Evolutionary conservation across 164 flowering plant genomes (phyloP).

Genomic region (Euptelea pleiosperma): DNA sequence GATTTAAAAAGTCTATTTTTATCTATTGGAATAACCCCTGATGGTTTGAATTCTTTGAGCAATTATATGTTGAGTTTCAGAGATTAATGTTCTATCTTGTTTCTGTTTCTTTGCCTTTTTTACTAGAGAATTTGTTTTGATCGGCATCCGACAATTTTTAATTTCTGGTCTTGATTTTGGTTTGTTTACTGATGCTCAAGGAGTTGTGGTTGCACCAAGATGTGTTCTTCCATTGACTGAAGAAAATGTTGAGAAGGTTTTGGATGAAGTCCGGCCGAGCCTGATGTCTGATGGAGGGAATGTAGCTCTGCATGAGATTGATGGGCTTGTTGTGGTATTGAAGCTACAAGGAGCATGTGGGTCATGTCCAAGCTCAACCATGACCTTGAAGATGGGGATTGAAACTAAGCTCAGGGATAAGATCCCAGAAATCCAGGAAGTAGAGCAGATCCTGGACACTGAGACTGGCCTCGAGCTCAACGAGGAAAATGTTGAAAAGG

Average conservation of each 20-base stretch:
- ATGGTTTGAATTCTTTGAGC: not conserved
- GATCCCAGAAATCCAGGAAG: constrained; percentile 76
- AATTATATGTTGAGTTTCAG: not conserved
- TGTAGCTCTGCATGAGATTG: constrained; percentile 87
- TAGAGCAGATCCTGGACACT: constrained; percentile 83
- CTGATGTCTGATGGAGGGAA: constrained; percentile 97
- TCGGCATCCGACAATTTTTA: too few relatives aligned
- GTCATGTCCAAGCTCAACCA: constrained; percentile 91
- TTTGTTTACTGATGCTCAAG: constrained; percentile 16
- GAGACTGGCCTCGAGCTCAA: constrained; percentile 87
- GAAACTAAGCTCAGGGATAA: constrained; percentile 79
- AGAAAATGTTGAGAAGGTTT: constrained; percentile 83
- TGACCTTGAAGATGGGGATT: constrained; percentile 89
- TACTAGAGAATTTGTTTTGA: too few relatives aligned
- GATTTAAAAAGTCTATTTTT: not conserved
- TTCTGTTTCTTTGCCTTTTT: not conserved
- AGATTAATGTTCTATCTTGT: not conserved
- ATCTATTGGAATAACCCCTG: not conserved
- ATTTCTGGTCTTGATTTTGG: not conserved
- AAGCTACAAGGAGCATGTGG: constrained; percentile 98
- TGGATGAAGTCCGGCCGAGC: constrained; percentile 81
- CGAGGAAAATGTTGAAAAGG: constrained; percentile 88
- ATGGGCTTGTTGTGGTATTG: constrained; percentile 80
- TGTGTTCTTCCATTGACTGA: constrained; percentile 69
- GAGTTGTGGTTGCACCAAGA: constrained; percentile 19